Percentiles rank a stretch among this genome's conserved stretches.
phyloP scores from a whole-genome alignment of 2,329 filamentous ascomycete species.

The Cladosporium velox region DNA sequence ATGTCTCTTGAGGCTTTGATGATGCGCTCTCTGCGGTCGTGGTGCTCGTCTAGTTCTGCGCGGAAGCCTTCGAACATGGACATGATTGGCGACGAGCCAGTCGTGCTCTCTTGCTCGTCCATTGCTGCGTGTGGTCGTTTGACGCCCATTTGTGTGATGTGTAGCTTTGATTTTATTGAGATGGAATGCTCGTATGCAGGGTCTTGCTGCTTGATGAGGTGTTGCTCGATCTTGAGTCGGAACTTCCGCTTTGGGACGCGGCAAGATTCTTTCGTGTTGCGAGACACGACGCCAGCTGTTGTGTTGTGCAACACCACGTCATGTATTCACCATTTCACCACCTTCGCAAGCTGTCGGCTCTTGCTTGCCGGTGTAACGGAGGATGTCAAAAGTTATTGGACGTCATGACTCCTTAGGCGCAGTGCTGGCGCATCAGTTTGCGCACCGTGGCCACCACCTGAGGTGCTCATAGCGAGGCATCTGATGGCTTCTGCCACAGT shows the following conservation, averaged over 20 bases:
- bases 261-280: conserved; percentile 3
- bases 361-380: background rate
- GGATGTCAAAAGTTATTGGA: too few species aligned
- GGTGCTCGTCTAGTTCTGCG: conserved; percentile 86
- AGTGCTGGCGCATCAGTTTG: background rate
- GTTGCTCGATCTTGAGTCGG: background rate
- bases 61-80: conserved; percentile 85
- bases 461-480: background rate
- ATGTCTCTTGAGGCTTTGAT: conserved; percentile 92
- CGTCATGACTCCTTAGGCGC: background rate
- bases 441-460: background rate
- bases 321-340: background rate
- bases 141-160: conserved; percentile 15
- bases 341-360: background rate
- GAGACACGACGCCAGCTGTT: background rate
- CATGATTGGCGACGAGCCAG: conserved; percentile 48
- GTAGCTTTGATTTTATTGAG: background rate
- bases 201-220: conserved; percentile 5
- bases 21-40: conserved; percentile 86
- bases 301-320: background rate
- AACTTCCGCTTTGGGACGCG: conserved; percentile 12
- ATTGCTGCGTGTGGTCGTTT: conserved; percentile 25
- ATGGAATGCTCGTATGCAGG: background rate
- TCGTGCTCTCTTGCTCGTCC: conserved; percentile 9
- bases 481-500: background rate